phyloP scores from a whole-genome alignment of 2,329 filamentous ascomycete species.

The Pseudogymnoascus sp. region DNA sequence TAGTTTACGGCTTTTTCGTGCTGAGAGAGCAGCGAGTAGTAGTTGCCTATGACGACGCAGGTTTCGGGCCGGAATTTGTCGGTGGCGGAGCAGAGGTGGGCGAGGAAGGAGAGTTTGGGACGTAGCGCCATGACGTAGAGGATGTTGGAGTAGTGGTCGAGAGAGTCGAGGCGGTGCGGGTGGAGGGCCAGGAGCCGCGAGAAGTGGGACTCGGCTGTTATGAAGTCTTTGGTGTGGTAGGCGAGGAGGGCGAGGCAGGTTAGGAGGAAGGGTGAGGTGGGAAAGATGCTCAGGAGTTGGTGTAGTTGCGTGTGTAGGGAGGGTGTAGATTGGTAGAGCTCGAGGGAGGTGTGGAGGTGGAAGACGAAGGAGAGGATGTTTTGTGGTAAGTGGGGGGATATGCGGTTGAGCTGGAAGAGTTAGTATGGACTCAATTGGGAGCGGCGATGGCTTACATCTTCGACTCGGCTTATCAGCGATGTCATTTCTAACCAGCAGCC shows the following conservation, averaged over 20 bases:
- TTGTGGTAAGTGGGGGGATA: conserved; percentile 66
- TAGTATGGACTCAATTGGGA: conserved; percentile 19
- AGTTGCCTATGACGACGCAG: conserved; percentile 94
- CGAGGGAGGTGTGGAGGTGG: conserved; percentile 80
- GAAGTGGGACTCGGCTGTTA: conserved; percentile 58
- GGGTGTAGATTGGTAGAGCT: conserved; percentile 79
- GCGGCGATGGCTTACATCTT: conserved; percentile 54
- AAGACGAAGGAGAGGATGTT: conserved; percentile 94
- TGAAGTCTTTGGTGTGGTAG: conserved; percentile 82
- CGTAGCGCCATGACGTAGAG: conserved; percentile 85
- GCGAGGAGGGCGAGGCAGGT: conserved; percentile 81
- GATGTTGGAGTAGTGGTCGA: conserved; percentile 96
- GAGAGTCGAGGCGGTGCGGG: conserved; percentile 68
- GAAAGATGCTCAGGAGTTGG: conserved; percentile 77
- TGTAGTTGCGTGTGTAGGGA: conserved; percentile 66
- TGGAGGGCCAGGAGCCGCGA: conserved; percentile 72
- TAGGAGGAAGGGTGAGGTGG: conserved; percentile 77
- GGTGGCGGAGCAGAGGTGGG: conserved; percentile 79
- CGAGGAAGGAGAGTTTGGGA: conserved; percentile 85
- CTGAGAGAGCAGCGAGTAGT: conserved; percentile 87
- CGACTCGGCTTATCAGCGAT: conserved; percentile 65
- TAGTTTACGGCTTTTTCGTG: conserved; percentile 98
- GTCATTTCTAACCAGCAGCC: conserved; percentile 92
- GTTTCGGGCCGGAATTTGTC: conserved; percentile 97
- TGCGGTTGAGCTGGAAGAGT: conserved; percentile 54